Conservation (phyloP, 495 filamentous ascomycete genomes). For the Penicillium ochrochloron region DNA sequence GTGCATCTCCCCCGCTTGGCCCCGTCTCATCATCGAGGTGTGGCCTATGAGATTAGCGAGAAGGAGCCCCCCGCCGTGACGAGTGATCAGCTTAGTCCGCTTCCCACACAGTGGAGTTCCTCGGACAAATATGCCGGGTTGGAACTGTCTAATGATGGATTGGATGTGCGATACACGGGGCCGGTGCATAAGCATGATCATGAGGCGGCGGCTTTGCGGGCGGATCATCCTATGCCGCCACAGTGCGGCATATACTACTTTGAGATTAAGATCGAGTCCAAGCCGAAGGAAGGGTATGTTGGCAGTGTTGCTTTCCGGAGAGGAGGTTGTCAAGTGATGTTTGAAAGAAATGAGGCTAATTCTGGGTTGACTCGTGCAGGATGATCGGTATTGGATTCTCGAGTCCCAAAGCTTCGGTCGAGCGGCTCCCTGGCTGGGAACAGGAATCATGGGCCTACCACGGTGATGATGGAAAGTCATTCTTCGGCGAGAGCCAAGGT, state of each 20-base stretch:
- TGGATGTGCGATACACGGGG: slow-evolving; percentile 77
- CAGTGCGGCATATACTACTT: slow-evolving; percentile 96
- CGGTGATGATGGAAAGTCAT: slow-evolving; percentile 91
- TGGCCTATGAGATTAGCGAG: slow-evolving; percentile 87
- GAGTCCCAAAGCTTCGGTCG: slow-evolving; percentile 71
- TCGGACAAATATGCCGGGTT: slow-evolving; percentile 73
- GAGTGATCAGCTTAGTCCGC: slow-evolving; percentile 62
- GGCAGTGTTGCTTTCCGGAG: not conserved
- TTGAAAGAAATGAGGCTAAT: not conserved
- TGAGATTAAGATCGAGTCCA: slow-evolving; percentile 85
- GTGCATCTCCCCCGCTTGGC: slow-evolving; percentile 67
- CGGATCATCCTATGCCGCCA: slow-evolving; percentile 88
- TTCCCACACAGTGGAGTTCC: slow-evolving; percentile 84
- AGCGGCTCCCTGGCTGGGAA: slow-evolving; percentile 91
- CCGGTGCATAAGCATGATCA: slow-evolving; percentile 68
- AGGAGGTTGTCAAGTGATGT: not conserved
- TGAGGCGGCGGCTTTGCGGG: slow-evolving; percentile 82
- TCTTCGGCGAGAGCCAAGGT: slow-evolving; percentile 66
- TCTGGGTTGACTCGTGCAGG: slow-evolving; percentile 42
- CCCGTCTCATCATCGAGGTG: slow-evolving; percentile 79
- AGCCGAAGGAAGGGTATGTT: slow-evolving; percentile 85
- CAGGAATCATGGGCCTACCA: slow-evolving; percentile 97
- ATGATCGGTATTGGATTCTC: slow-evolving; percentile 92
- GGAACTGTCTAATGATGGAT: slow-evolving; percentile 75
- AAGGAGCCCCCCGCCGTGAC: slow-evolving; percentile 56